Conservation (phyloP, 169 alveolate species). For the Besnoitia besnoiti region DNA sequence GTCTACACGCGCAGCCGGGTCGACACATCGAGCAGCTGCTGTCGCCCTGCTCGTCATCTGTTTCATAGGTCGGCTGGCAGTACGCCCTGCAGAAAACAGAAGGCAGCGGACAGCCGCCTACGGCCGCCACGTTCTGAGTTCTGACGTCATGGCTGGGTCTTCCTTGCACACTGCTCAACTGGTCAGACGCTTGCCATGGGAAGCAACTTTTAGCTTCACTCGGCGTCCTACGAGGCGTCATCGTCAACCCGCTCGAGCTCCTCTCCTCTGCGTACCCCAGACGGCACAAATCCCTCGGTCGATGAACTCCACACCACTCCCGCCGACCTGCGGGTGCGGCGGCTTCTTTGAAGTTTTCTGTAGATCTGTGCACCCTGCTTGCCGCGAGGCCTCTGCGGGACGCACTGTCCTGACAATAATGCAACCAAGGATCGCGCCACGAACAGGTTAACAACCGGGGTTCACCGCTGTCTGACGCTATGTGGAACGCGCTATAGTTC, state of each 20-base stretch:
- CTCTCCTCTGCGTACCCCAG: neutral
- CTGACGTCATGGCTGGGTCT: neutral
- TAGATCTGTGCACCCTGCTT: neutral
- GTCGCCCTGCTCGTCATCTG: conserved; percentile 12
- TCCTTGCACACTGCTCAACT: neutral
- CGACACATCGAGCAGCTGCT: conserved; percentile 30
- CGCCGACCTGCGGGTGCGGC: neutral
- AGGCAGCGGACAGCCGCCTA: neutral
- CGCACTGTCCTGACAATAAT: neutral
- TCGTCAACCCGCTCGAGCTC: neutral
- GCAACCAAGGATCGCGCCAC: too few species aligned
- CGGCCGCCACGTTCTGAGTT: neutral
- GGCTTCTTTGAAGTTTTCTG: neutral
- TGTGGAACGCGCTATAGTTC: too few species aligned
- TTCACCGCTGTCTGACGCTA: too few species aligned
- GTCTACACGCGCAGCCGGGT: conserved; percentile 35
- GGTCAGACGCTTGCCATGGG: neutral
- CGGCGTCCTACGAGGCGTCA: neutral
- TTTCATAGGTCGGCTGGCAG: neutral
- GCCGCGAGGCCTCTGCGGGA: neutral
- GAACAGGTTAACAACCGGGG: too few species aligned
- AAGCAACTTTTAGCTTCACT: neutral
- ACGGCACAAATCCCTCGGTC: neutral
- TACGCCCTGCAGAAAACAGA: neutral
- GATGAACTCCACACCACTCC: neutral